Evolutionary conservation across 495 filamentous ascomycete species (phyloP).

Genomic region (Letharia lupina): DNA sequence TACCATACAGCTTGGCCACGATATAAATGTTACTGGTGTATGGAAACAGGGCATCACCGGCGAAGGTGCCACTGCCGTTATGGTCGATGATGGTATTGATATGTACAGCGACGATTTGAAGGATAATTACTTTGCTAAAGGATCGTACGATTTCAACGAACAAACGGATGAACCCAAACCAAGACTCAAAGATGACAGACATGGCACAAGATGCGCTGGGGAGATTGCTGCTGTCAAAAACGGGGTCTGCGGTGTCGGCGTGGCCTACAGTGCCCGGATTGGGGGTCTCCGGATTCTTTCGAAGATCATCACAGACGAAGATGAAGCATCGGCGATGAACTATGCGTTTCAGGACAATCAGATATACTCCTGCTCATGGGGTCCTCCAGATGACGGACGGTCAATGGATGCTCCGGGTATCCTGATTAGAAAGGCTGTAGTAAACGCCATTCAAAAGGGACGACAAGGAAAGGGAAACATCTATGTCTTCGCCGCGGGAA

Average conservation of each 20-base stretch:
- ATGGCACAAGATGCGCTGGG: constrained; percentile 90
- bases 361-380: constrained; percentile 98
- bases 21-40: constrained; percentile 86
- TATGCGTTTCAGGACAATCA: constrained; percentile 85
- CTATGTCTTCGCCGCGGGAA: constrained; percentile 95
- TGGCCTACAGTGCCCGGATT: constrained; percentile 86
- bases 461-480: constrained; percentile 78
- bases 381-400: constrained; percentile 82
- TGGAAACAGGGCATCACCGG: constrained; percentile 93
- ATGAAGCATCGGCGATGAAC: constrained; percentile 88
- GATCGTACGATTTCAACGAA: constrained; percentile 95
- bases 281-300: constrained; percentile 86
- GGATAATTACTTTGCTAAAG: constrained; percentile 81
- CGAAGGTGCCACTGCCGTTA: constrained; percentile 76
- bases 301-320: constrained; percentile 79
- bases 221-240: constrained; percentile 88
- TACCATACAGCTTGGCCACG: constrained; percentile 68
- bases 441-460: constrained; percentile 85
- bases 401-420: constrained; percentile 92
- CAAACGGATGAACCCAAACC: constrained; percentile 68
- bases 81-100: constrained; percentile 93
- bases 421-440: constrained; percentile 80
- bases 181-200: constrained; percentile 67
- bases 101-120: constrained; percentile 95
- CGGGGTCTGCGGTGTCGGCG: constrained; percentile 88